These are phyloP conservation scores for Candida arabinofermentans DNA, from an alignment of 805 yeast genomes.

Conservation along the genomic window DNA sequence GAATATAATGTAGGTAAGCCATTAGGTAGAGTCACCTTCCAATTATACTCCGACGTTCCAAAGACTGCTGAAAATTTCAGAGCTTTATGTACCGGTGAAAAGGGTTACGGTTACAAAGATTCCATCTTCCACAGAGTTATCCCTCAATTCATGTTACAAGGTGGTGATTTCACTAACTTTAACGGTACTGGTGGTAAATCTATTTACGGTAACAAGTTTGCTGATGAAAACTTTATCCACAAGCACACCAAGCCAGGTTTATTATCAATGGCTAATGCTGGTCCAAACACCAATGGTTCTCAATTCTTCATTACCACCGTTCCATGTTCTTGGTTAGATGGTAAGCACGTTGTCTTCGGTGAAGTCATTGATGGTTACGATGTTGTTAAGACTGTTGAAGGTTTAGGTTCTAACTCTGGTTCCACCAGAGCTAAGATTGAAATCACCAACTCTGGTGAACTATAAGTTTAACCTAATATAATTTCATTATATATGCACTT, in stretches of 20 bases:
- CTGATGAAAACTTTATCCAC: conserved; percentile 65
- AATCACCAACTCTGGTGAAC: conserved; percentile 58
- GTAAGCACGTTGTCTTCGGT: conserved; percentile 75
- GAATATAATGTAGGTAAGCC: conserved; percentile 30
- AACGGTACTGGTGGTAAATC: conserved; percentile 94
- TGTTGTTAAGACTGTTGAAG: conserved; percentile 83
- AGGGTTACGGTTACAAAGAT: conserved; percentile 85
- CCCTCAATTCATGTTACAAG: conserved; percentile 96
- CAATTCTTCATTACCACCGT: conserved; percentile 88
- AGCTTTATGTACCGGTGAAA: conserved; percentile 85
- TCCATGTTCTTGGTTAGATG: conserved; percentile 74
- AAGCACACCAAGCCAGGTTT: conserved; percentile 78
- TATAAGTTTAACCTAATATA: conserved; percentile 22
- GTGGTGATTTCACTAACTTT: conserved; percentile 82
- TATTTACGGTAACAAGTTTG: conserved; percentile 63
- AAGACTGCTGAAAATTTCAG: conserved; percentile 80
- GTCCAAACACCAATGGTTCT: conserved; percentile 89
- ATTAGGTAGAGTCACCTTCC: conserved; percentile 65
- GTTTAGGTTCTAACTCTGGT: conserved; percentile 51
- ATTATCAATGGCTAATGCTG: conserved; percentile 89
- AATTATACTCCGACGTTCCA: conserved; percentile 86
- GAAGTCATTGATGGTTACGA: conserved; percentile 64
- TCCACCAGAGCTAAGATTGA: conserved; percentile 47
- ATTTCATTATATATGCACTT: neutral
- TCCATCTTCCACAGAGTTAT: conserved; percentile 96